Conservation (phyloP, 495 filamentous ascomycete genomes). For the Patellaria atrata region DNA sequence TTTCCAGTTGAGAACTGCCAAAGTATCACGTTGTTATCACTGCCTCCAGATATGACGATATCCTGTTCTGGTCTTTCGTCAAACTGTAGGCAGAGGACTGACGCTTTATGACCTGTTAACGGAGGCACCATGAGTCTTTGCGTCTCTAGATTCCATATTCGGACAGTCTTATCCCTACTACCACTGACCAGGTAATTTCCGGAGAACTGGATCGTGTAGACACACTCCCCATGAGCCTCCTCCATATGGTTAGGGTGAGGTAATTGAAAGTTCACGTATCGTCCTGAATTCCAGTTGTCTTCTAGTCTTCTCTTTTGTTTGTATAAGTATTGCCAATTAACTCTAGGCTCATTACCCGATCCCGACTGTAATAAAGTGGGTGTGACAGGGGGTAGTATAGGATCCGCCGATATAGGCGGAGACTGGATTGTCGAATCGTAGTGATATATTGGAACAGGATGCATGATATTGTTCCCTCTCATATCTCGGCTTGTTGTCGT, state of each 20-base stretch:
- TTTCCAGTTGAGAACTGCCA: constrained; percentile 89
- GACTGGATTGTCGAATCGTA: constrained; percentile 4
- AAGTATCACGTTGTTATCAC: constrained; percentile 74
- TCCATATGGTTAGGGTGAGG: constrained; percentile 67
- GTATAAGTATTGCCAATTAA: constrained; percentile 81
- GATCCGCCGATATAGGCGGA: constrained; percentile 7
- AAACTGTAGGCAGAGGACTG: constrained; percentile 91
- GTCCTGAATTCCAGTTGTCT: constrained; percentile 77
- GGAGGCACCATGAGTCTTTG: constrained; percentile 58
- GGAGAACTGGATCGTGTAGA: constrained; percentile 86
- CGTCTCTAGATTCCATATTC: constrained; percentile 82
- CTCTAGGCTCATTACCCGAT: constrained; percentile 32
- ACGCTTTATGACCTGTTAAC: constrained; percentile 62
- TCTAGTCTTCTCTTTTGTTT: constrained; percentile 75
- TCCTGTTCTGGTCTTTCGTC: constrained; percentile 85
- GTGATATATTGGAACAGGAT: too few species aligned
- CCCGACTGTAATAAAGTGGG: constrained; percentile 19
- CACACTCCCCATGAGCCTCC: constrained; percentile 82
- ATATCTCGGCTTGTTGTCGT: constrained; percentile 1
- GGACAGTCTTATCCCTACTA: constrained; percentile 72
- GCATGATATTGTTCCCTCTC: constrained; percentile 1
- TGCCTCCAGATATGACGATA: constrained; percentile 84
- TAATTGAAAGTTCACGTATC: constrained; percentile 73
- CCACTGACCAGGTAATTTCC: constrained; percentile 82
- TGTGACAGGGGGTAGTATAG: constrained; percentile 15